Conservation (phyloP, 257 asterid genomes). For the Primulina tabacum region DNA sequence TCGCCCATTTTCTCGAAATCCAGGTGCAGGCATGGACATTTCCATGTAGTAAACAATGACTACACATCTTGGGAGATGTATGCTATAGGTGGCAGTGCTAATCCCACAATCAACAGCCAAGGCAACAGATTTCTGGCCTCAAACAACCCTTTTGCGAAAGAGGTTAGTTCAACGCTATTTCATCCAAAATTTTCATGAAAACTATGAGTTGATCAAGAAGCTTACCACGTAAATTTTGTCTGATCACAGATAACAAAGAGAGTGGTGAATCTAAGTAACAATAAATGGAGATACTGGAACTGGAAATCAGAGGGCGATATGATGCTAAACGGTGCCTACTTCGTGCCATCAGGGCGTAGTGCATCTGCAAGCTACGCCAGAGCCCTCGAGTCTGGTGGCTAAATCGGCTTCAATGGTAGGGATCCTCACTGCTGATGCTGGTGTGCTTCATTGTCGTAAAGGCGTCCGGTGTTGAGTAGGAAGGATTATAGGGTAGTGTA, state of each 20-base stretch:
- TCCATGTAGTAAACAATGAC: constrained; percentile 92
- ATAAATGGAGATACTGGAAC: constrained; percentile 74
- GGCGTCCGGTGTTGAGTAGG: constrained; percentile 49
- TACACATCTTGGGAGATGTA: constrained; percentile 93
- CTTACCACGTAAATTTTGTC: background rate
- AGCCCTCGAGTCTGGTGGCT: constrained; percentile 89
- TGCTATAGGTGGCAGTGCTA: constrained; percentile 97
- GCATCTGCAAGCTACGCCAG: constrained; percentile 70
- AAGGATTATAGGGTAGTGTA: background rate
- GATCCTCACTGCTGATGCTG: constrained; percentile 64
- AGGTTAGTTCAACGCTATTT: constrained; percentile 36
- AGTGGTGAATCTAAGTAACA: constrained; percentile 33
- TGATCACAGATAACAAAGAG: constrained; percentile 67
- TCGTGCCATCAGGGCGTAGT: constrained; percentile 67
- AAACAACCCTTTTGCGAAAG: constrained; percentile 65
- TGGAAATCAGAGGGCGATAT: constrained; percentile 97
- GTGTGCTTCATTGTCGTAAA: constrained; percentile 60
- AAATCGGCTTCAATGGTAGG: constrained; percentile 71
- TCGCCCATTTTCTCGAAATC: background rate
- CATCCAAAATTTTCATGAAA: background rate
- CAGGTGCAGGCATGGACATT: constrained; percentile 94
- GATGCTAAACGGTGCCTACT: constrained; percentile 85
- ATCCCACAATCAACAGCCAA: constrained; percentile 92
- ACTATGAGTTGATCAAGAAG: background rate
- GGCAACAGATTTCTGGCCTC: constrained; percentile 92